These are phyloP conservation scores for Coleophoma cylindrospora DNA, from an alignment of 2,329 filamentous ascomycete genomes.

Conservation along the genomic window DNA sequence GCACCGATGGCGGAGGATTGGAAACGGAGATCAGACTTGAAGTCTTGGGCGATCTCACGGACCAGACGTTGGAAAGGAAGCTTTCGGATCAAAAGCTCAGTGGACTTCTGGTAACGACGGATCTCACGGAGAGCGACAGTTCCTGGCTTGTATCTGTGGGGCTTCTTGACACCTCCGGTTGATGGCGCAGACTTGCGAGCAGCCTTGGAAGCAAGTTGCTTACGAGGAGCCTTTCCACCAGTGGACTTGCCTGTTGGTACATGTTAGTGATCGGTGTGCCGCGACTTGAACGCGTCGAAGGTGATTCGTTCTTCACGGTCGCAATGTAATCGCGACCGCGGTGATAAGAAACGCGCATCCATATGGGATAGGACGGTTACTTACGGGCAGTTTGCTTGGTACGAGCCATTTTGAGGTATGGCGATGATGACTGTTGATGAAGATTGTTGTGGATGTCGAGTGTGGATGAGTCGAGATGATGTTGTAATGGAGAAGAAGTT, in stretches of 20 bases:
- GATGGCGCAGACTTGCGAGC: conserved; percentile 97
- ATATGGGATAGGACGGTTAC: conserved; percentile 3
- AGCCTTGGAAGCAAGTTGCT: conserved; percentile 98
- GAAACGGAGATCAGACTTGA: conserved; percentile 95
- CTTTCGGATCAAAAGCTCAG: conserved; percentile 94
- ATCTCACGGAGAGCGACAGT: conserved; percentile 98
- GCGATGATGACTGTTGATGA: conserved; percentile 12
- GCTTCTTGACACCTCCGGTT: conserved; percentile 96
- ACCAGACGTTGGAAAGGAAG: conserved; percentile 97
- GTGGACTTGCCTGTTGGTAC: conserved; percentile 61
- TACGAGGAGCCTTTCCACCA: conserved; percentile 75
- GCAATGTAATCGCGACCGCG: conserved; percentile 15
- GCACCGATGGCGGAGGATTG: conserved; percentile 97
- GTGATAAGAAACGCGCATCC: conserved; percentile 6
- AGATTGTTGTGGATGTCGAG: conserved; percentile 10
- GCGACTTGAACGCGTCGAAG: too few species aligned
- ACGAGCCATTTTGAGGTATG: conserved; percentile 30
- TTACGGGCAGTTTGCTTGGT: conserved; percentile 55
- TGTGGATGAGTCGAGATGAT: conserved; percentile 11
- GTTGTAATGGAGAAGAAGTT: conserved; percentile 24
- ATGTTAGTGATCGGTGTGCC: conserved; percentile 17
- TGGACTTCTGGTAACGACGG: conserved; percentile 95
- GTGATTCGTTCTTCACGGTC: conserved; percentile 11
- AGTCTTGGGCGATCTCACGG: conserved; percentile 93
- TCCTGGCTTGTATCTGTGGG: conserved; percentile 84